Evolutionary conservation across 805 yeast species (phyloP).

Genomic region (Kodamaea neixiangensis): DNA sequence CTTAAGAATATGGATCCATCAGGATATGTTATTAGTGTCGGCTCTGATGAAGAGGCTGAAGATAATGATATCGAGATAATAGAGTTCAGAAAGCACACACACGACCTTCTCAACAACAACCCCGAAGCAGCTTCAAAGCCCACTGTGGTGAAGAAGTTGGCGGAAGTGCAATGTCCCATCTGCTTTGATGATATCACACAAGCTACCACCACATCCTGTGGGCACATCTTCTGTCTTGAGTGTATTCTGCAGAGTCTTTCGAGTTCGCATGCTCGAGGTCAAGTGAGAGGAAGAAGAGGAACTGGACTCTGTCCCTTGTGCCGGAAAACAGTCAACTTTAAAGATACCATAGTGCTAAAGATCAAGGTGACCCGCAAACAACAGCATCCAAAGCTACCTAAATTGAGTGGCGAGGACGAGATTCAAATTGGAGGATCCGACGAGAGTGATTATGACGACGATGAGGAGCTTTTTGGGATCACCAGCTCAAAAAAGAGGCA

Average conservation of each 20-base stretch:
- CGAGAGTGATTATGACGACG: constrained; percentile 2
- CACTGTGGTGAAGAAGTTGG: constrained; percentile 30
- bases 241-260: constrained; percentile 44
- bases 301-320: constrained; percentile 47
- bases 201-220: constrained; percentile 46
- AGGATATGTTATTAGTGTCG: constrained; percentile 8
- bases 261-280: constrained; percentile 45
- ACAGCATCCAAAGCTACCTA: constrained; percentile 3
- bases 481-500: constrained; percentile 2
- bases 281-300: constrained; percentile 37
- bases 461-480: constrained; percentile 1
- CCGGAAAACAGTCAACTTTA: constrained; percentile 39
- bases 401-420: neutral
- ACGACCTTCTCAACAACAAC: constrained; percentile 31
- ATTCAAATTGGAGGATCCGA: neutral
- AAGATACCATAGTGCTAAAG: constrained; percentile 30
- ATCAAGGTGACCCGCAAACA: constrained; percentile 16
- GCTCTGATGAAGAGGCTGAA: constrained; percentile 22
- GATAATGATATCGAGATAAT: constrained; percentile 40
- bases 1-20: neutral
- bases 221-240: constrained; percentile 45
- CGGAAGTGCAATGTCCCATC: constrained; percentile 44
- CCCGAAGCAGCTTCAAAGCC: constrained; percentile 22
- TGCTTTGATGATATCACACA: constrained; percentile 43
- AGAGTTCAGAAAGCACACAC: constrained; percentile 40